Evolutionary conservation across 768 basidiomycete genomes (phyloP), one percentile per base, ranked within the genome.

Genomic region (Psilocybe sp.): DNA sequence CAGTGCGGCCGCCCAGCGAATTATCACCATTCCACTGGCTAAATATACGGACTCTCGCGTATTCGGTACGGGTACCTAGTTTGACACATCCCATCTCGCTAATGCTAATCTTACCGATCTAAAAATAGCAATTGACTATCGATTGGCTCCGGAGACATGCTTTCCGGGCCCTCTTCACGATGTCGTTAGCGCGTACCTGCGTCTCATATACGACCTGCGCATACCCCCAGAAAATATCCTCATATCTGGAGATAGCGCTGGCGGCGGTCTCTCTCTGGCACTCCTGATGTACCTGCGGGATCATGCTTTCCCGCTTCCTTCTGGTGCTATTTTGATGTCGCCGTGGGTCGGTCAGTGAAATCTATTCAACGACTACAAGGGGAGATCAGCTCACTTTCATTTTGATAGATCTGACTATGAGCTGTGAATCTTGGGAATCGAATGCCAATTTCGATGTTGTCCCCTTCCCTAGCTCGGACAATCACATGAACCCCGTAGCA

Each of bases 401-500:
- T 32, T 18, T 15, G 33, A 15, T 56, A 91, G 92, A 96, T 66
- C 70, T 99, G 54, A 98, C 97, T 0, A 91, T 97, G 84, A 95
- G 92, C 57, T 98, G 94, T 65, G 91, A 94, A 49, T 96, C 93
- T n/a, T 98, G 96, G 92, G 92, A 96, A 28, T 89, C 88, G 49
- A 98, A 98, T 65, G 84, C 87, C 20, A 70, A 77, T n/a, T 94
- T 76, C 65, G 92, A 94, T 64, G 84, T 95, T 40, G 81, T 94
- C 1, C 86, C 89, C 2, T 75, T 76, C 42, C 90, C 90, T 4
- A 70, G 76, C 1, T 73, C 78, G 35, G 85, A 85, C 50, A 90
- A 92, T 61, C 93, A 95, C 64, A 77, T 98, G 61, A 90, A 98
- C 63, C 96, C 96, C 1, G 87, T 99, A 46, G 81, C 83, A n/a